These are phyloP conservation scores for Aspergillus versicolor DNA, from an alignment of 2,329 filamentous ascomycete species.

Conservation along the genomic window DNA sequence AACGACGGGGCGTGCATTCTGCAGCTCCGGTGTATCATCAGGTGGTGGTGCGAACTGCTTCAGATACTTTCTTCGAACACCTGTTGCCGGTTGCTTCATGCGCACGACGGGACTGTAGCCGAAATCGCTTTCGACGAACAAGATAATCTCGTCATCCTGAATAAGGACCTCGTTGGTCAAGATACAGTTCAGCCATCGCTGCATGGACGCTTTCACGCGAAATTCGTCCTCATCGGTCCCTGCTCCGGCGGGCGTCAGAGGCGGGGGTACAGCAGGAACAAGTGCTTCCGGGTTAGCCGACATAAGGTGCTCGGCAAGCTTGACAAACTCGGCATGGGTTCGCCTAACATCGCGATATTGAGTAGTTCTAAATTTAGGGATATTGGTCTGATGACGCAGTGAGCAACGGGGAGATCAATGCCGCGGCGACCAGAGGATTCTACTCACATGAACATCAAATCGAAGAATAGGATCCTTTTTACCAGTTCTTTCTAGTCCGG, in stretches of 20 bases:
- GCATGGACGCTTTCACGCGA: conserved; percentile 83
- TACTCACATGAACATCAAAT: conserved; percentile 91
- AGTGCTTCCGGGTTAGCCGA: conserved; percentile 96
- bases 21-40: conserved; percentile 92
- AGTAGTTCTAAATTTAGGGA: conserved; percentile 96
- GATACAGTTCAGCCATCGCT: conserved; percentile 92
- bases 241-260: conserved; percentile 89
- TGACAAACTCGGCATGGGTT: conserved; percentile 91
- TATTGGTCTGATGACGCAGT: conserved; percentile 70
- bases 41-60: conserved; percentile 98
- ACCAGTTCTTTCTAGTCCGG: conserved; percentile 84
- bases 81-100: conserved; percentile 95
- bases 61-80: conserved; percentile 88
- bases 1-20: conserved; percentile 83
- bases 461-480: conserved; percentile 93
- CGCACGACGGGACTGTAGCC: conserved; percentile 94
- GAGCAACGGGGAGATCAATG: conserved; percentile 1
- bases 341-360: conserved; percentile 97
- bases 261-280: conserved; percentile 90
- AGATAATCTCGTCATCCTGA: conserved; percentile 92
- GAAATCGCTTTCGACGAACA: conserved; percentile 99
- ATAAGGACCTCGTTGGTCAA: conserved; percentile 91
- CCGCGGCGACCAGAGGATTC: background rate
- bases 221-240: conserved; percentile 95
- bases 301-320: conserved; percentile 92